Evolutionary conservation across 306 rosid genomes (phyloP), one percentile per base, ranked within the genome.

Genomic region (Luffa aegyptiaca): DNA sequence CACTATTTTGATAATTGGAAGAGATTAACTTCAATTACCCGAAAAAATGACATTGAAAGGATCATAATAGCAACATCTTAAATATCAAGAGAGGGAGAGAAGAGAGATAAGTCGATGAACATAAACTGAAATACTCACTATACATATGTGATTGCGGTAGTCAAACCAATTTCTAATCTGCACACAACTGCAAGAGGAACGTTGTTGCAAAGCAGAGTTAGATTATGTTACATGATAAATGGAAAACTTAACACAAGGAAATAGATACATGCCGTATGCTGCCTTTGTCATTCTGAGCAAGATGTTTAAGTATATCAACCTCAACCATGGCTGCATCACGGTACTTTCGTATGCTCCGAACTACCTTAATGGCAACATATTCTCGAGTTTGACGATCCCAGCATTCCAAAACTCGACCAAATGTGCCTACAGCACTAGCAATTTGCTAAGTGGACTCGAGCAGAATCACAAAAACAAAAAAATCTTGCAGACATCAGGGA

Each of bases 351-450:
- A 94, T 92, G 93, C 98, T 92, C 81, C 97, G 89, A 65, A 94
- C 88, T 5, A 92, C 94, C 88, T 94, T 94, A 87, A 94, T 86
- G 52, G 98, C 98, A 81, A 94, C 98, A 70, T 90, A 90, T n/a
- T 94, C 93, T 80, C 88, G 88, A 5, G 88, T 79, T 88, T 90
- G 89, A 48, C 97, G 97, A 80, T 94, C 98, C 98, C 98, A 94
- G 89, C 98, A 94, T 87, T 94, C 97, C 98, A 94, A 87, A 88
- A 94, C 98, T 81, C 97, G 97, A 84, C 98, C 98, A 84, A 94
- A 94, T 74, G 98, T 94, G 98, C 98, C 98, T 94, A 94, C 98
- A 94, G 98, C 97, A 92, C 98, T 90, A 92, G 96, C 92, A 94
- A 92, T 35, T 83, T 85, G 97, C 96, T 80, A 92, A 93, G 88